Percentiles rank a stretch among this genome's conserved stretches.
These are phyloP conservation scores for Zygosaccharomyces pseudobailii DNA, from an alignment of 1,139 yeast species.

Conservation along the genomic window DNA sequence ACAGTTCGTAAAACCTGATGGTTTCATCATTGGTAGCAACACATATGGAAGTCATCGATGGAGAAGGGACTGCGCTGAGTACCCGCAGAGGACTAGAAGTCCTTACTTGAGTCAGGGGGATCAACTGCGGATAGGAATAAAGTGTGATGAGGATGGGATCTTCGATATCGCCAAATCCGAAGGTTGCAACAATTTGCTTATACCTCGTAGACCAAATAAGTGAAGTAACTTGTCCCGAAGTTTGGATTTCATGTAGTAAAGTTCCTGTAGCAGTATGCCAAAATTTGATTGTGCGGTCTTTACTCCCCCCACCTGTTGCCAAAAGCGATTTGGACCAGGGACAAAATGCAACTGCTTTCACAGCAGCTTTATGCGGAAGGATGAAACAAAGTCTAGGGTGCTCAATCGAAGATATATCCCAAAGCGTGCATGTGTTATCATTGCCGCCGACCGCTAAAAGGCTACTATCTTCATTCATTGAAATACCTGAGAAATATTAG, in stretches of 20 bases:
- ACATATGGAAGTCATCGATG: conserved; percentile 56
- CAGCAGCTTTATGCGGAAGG: conserved; percentile 70
- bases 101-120: conserved; percentile 46
- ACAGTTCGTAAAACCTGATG: conserved; percentile 63
- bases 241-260: conserved; percentile 47
- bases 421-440: conserved; percentile 63
- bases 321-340: conserved; percentile 69
- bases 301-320: conserved; percentile 82
- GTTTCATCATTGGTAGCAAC: conserved; percentile 76
- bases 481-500: conserved; percentile 42
- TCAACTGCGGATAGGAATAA: conserved; percentile 64
- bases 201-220: conserved; percentile 65
- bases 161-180: conserved; percentile 63
- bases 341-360: conserved; percentile 75
- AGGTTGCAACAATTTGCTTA: conserved; percentile 69
- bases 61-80: conserved; percentile 61
- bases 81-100: conserved; percentile 53
- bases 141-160: conserved; percentile 48
- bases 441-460: conserved; percentile 70
- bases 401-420: conserved; percentile 48
- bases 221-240: conserved; percentile 74
- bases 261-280: conserved; percentile 85
- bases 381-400: conserved; percentile 44
- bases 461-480: conserved; percentile 44
- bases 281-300: conserved; percentile 62